Evolutionary conservation across 2,329 filamentous ascomycete species (phyloP).

Genomic region (Didymosphaeria variabile): DNA sequence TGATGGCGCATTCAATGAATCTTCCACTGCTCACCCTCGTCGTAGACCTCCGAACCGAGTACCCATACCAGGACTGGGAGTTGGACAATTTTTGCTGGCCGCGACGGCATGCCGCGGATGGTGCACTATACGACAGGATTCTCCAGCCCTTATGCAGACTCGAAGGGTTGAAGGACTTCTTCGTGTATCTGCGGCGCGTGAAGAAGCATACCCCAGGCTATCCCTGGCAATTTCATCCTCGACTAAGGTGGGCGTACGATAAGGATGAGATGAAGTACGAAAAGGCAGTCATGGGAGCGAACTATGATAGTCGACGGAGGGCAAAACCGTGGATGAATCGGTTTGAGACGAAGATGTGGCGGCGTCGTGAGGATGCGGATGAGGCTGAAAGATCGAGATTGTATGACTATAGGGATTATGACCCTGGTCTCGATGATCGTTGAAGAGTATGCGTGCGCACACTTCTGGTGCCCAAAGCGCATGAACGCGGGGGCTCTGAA

Average conservation of each 20-base stretch:
- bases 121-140: constrained; percentile 4
- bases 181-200: constrained; percentile 7
- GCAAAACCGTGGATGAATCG: background rate
- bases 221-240: background rate
- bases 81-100: background rate
- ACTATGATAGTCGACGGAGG: constrained; percentile 6
- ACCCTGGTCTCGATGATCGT: background rate
- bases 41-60: constrained; percentile 7
- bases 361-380: background rate
- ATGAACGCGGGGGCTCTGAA: too few species aligned
- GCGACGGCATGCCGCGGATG: background rate
- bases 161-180: constrained; percentile 18
- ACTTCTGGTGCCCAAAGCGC: too few species aligned
- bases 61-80: background rate
- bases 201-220: background rate
- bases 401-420: background rate
- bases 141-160: constrained; percentile 7
- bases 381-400: background rate
- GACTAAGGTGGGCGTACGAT: background rate
- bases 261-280: constrained; percentile 18
- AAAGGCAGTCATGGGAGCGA: constrained; percentile 15
- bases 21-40: constrained; percentile 15
- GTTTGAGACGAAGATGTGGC: background rate
- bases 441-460: too few species aligned
- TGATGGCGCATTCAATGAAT: constrained; percentile 9